These are phyloP conservation scores for Selaginella tamariscina DNA, from an alignment of 75 land plant genomes.

Conservation along the genomic window DNA sequence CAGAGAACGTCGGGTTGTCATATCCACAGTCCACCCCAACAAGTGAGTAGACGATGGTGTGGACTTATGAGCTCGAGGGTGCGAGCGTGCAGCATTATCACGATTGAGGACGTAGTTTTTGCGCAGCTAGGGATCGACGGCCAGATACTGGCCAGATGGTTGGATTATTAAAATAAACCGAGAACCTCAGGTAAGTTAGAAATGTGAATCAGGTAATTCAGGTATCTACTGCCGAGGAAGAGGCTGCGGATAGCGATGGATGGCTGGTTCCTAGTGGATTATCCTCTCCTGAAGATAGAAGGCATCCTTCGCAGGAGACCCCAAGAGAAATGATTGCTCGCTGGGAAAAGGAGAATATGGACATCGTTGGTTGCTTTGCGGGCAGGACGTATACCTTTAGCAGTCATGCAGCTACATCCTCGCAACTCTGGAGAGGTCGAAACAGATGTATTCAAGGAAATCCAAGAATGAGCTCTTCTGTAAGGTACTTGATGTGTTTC, in stretches of 20 bases:
- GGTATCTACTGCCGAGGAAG: neutral
- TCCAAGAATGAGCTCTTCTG: conserved; percentile 54
- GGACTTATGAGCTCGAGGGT: conserved; percentile 91
- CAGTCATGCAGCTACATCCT: conserved; percentile 79
- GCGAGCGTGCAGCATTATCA: conserved; percentile 86
- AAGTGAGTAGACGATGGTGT: conserved; percentile 84
- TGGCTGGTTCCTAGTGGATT: conserved; percentile 6
- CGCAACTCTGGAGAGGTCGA: conserved; percentile 30
- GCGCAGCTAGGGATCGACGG: conserved; percentile 94
- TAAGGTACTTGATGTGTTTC: too few species aligned
- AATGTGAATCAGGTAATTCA: neutral
- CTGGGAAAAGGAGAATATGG: conserved; percentile 58
- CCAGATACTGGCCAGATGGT: conserved; percentile 91
- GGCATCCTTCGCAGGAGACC: conserved; percentile 33
- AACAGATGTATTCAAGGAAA: conserved; percentile 59
- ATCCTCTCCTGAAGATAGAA: neutral
- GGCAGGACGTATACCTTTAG: conserved; percentile 77
- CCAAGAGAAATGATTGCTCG: conserved; percentile 80
- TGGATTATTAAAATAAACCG: too few species aligned
- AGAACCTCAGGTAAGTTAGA: neutral
- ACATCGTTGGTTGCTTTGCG: conserved; percentile 55
- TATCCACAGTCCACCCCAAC: conserved; percentile 90
- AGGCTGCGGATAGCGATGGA: neutral
- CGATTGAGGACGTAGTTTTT: conserved; percentile 85
- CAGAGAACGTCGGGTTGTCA: conserved; percentile 94